These are phyloP conservation scores for Periconia macrospinosa DNA, from an alignment of 2,329 filamentous ascomycete species.

Conservation along the genomic window DNA sequence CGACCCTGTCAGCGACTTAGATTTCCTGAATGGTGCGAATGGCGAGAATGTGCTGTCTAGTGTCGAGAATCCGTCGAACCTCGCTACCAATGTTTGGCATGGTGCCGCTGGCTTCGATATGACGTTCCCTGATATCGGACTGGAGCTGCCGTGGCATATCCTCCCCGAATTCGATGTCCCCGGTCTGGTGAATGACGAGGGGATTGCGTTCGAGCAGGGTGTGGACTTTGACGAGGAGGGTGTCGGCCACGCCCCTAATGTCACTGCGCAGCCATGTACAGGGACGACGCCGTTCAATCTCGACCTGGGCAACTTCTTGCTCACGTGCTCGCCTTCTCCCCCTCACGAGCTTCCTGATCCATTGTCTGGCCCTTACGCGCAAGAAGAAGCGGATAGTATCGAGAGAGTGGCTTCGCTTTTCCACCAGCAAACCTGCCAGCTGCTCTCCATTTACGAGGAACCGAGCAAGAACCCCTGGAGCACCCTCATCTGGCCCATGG, in stretches of 20 bases:
- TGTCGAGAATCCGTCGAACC: not conserved
- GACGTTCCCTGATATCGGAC: not conserved
- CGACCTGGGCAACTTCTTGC: slow-evolving; percentile 54
- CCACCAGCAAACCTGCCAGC: slow-evolving; percentile 65
- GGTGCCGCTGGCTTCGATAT: not conserved
- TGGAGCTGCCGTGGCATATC: not conserved
- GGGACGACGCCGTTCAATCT: not conserved
- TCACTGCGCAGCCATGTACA: not conserved
- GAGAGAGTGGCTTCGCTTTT: slow-evolving; percentile 65
- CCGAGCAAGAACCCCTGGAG: slow-evolving; percentile 69
- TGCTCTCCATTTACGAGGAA: slow-evolving; percentile 69
- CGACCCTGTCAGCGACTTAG: not conserved
- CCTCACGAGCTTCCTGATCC: not conserved
- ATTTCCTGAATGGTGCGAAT: not conserved
- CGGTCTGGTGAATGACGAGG: not conserved
- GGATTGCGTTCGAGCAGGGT: not conserved
- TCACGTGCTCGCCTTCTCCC: slow-evolving; percentile 25
- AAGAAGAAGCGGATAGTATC: slow-evolving; percentile 45
- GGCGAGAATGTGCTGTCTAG: not conserved
- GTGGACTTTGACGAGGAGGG: not conserved
- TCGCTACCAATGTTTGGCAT: not conserved
- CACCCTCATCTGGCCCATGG: slow-evolving; percentile 68
- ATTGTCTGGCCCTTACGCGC: slow-evolving; percentile 2
- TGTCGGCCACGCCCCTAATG: not conserved
- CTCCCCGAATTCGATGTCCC: not conserved